These are phyloP conservation scores for Xylaria sp. DNA, from an alignment of 2,329 filamentous ascomycete genomes.

Conservation along the genomic window DNA sequence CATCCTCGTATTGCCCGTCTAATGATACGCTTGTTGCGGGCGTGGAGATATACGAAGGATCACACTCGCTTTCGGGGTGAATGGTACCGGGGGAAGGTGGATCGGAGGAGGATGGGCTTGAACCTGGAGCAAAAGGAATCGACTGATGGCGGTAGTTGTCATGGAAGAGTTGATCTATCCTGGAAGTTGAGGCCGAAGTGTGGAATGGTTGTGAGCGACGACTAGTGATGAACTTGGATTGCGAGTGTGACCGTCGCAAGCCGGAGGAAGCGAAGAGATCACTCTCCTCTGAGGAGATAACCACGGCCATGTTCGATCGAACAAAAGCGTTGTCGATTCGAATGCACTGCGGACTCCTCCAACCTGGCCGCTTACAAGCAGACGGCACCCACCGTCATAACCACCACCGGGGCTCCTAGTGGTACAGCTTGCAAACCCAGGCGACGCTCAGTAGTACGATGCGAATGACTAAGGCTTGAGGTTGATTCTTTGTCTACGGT, in stretches of 20 bases:
- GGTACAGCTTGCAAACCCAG: constrained; percentile 1
- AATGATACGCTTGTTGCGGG: constrained; percentile 72
- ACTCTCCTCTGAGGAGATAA: constrained; percentile 67
- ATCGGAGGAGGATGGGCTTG: constrained; percentile 63
- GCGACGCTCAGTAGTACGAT: constrained; percentile 2
- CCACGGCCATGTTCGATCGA: constrained; percentile 62
- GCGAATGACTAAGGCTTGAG: constrained; percentile 6
- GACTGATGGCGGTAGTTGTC: constrained; percentile 54
- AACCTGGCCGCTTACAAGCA: constrained; percentile 42
- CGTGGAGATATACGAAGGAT: constrained; percentile 70
- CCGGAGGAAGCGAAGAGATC: constrained; percentile 65
- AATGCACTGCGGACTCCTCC: constrained; percentile 42
- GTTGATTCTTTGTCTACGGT: constrained; percentile 32
- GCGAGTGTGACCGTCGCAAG: constrained; percentile 70
- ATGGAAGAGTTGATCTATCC: constrained; percentile 60
- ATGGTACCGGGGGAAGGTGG: constrained; percentile 67
- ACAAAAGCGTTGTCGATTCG: constrained; percentile 10
- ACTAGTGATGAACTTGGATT: constrained; percentile 64
- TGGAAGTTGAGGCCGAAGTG: constrained; percentile 59
- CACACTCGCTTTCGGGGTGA: constrained; percentile 62
- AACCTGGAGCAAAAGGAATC: constrained; percentile 54
- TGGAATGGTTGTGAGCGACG: constrained; percentile 55
- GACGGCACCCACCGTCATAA: constrained; percentile 41
- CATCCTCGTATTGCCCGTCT: constrained; percentile 66
- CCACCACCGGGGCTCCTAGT: constrained; percentile 22